A percentile compares a stretch with the other conserved stretches of the same genome.
Evolutionary conservation across 1,284 basidiomycete species (phyloP).

Genomic region (Sporisorium graminicola): DNA sequence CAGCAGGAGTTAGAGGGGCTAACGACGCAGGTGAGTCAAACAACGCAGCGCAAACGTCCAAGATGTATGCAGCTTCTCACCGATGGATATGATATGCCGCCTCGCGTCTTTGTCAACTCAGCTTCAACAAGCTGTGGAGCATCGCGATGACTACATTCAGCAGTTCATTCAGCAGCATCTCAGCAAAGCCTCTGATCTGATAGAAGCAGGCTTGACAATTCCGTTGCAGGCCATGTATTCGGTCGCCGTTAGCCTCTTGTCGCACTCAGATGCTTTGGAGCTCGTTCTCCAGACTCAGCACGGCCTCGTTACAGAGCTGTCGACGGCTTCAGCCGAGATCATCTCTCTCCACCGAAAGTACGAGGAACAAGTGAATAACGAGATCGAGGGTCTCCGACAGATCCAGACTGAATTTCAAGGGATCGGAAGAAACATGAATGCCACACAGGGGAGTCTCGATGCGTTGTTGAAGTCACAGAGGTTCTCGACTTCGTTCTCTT

Average conservation of each 20-base stretch:
- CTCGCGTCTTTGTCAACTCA: background rate
- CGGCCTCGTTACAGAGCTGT: slow-evolving; percentile 7
- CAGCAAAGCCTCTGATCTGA: background rate
- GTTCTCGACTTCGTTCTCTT: background rate
- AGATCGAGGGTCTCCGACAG: slow-evolving; percentile 14
- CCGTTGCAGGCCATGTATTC: slow-evolving; percentile 1
- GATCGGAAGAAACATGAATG: slow-evolving; percentile 11
- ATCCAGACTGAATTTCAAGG: slow-evolving; percentile 1
- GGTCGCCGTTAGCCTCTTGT: background rate
- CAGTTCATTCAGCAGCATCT: background rate
- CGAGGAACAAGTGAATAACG: background rate
- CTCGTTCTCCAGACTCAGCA: background rate
- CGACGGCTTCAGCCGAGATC: slow-evolving; percentile 5
- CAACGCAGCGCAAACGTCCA: background rate
- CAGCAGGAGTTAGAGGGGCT: slow-evolving; percentile 4
- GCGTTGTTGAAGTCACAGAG: slow-evolving; percentile 8
- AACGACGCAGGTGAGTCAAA: slow-evolving; percentile 17
- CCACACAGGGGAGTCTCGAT: slow-evolving; percentile 1
- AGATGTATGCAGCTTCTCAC: background rate
- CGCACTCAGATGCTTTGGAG: slow-evolving; percentile 7
- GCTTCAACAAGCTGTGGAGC: slow-evolving; percentile 4
- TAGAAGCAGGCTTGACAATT: background rate
- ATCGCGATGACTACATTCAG: slow-evolving; percentile 1
- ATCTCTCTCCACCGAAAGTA: slow-evolving; percentile 8
- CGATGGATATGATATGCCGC: background rate